Percentiles rank a stretch among this genome's conserved stretches.
Conservation (phyloP, 106 monocot species). For the Narthecium ossifragum region DNA sequence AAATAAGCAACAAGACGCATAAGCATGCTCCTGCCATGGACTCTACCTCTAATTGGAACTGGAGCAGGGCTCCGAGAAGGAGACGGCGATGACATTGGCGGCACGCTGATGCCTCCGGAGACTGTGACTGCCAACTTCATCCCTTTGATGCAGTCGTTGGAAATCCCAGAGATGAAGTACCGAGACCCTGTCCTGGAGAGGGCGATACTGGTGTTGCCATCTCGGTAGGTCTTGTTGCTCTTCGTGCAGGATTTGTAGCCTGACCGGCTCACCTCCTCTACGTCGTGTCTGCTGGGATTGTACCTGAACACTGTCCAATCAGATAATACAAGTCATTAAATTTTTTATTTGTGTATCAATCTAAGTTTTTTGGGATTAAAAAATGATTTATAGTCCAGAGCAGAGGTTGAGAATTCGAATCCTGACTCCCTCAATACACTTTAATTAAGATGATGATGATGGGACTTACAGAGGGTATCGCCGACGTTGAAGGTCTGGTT, state of each 20-base stretch:
- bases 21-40: no score
- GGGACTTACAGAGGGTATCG: constrained; percentile 22
- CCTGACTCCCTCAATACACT: no score
- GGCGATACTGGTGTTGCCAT: constrained; percentile 7
- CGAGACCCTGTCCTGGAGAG: constrained; percentile 15
- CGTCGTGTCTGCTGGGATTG: constrained; percentile 1
- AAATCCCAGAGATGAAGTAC: constrained; percentile 19
- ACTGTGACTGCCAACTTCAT: constrained; percentile 36
- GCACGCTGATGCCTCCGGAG: no score
- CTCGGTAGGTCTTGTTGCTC: constrained; percentile 13
- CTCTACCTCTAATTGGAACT: no score
- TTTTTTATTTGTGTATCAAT: no score
- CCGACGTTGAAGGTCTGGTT: constrained; percentile 21
- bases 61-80: no score
- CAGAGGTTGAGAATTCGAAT: no score
- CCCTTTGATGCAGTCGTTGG: constrained; percentile 19
- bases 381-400: no score
- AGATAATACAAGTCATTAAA: background rate
- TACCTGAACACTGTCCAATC: constrained; percentile 19
- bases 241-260: constrained; percentile 19
- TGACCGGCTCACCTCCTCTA: constrained; percentile 19
- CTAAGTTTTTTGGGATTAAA: no score
- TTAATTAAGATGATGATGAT: no score
- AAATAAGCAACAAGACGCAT: no score
- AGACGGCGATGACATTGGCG: no score